A percentile compares a stretch with the other conserved stretches of the same genome.
Evolutionary conservation across 371 early-diverging fungal species (phyloP).

Genomic region (Mucor saturninus): DNA sequence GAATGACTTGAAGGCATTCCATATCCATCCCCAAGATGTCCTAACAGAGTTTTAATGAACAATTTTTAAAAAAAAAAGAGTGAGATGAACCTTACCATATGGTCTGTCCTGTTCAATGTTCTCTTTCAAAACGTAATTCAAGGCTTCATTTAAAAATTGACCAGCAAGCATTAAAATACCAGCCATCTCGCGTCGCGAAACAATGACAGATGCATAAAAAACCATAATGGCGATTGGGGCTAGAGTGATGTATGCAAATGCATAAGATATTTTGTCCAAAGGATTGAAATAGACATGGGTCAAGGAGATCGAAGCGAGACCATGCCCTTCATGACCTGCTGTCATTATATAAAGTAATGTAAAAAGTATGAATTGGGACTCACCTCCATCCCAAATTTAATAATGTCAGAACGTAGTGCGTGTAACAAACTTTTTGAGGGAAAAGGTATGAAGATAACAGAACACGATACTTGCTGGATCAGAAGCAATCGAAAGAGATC

Average conservation of each 20-base stretch:
- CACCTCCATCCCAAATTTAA: too few relatives aligned
- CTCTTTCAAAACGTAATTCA: constrained; percentile 77
- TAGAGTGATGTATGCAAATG: constrained; percentile 74
- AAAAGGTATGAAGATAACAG: too few relatives aligned
- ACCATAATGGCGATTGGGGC: constrained; percentile 82
- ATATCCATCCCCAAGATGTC: constrained; percentile 83
- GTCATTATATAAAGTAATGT: not conserved
- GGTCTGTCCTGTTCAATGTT: constrained; percentile 79
- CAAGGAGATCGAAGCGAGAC: constrained; percentile 65
- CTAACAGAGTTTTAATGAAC: constrained; percentile 30
- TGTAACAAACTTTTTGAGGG: too few relatives aligned
- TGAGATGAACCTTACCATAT: constrained; percentile 48
- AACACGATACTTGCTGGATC: too few relatives aligned
- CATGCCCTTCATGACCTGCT: constrained; percentile 9
- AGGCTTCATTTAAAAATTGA: constrained; percentile 79
- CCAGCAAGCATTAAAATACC: constrained; percentile 76
- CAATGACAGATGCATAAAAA: constrained; percentile 75
- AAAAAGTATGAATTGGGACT: too few relatives aligned
- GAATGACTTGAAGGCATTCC: constrained; percentile 96
- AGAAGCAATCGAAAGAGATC: too few relatives aligned
- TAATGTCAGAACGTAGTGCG: too few relatives aligned
- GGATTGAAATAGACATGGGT: constrained; percentile 78
- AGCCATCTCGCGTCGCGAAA: constrained; percentile 79
- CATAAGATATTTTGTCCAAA: constrained; percentile 55
- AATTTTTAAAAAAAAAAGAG: too few relatives aligned